These are phyloP conservation scores for Ceriops tagal DNA, from an alignment of 345 rosid genomes.

Conservation along the genomic window DNA sequence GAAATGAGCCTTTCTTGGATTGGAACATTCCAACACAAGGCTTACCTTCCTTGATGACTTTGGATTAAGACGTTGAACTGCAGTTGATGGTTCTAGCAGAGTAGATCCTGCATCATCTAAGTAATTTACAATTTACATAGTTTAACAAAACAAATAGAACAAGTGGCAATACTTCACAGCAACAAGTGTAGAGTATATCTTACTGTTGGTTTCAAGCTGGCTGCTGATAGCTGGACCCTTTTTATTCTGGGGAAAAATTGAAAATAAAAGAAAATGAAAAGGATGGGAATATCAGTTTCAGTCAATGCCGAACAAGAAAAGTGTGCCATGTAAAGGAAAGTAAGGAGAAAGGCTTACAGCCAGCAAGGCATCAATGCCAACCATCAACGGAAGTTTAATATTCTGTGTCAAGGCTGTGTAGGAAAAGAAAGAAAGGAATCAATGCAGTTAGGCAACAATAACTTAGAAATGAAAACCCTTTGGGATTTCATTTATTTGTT, in stretches of 20 bases:
- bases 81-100: slow-evolving; percentile 29
- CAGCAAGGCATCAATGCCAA: slow-evolving; percentile 49
- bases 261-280: slow-evolving; percentile 9
- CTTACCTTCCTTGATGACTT: slow-evolving; percentile 62
- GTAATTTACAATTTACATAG: slow-evolving; percentile 2
- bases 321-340: not conserved
- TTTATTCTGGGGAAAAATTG: slow-evolving; percentile 33
- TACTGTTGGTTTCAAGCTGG: slow-evolving; percentile 50
- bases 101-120: slow-evolving; percentile 40
- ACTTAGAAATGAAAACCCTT: too few relatives aligned
- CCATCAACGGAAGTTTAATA: slow-evolving; percentile 62
- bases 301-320: not conserved
- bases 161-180: not conserved
- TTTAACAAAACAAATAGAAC: not conserved
- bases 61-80: slow-evolving; percentile 51
- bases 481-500: too few relatives aligned
- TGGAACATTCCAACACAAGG: not conserved
- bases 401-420: slow-evolving; percentile 39
- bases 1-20: not conserved
- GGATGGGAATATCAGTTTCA: too few relatives aligned
- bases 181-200: slow-evolving; percentile 15
- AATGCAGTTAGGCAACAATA: too few relatives aligned
- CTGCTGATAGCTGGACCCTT: slow-evolving; percentile 23
- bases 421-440: not conserved
- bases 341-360: slow-evolving; percentile 30